Base-by-base conservation (phyloP, 495 filamentous ascomycete species). In the Aspergillus homomorphus region DNA sequence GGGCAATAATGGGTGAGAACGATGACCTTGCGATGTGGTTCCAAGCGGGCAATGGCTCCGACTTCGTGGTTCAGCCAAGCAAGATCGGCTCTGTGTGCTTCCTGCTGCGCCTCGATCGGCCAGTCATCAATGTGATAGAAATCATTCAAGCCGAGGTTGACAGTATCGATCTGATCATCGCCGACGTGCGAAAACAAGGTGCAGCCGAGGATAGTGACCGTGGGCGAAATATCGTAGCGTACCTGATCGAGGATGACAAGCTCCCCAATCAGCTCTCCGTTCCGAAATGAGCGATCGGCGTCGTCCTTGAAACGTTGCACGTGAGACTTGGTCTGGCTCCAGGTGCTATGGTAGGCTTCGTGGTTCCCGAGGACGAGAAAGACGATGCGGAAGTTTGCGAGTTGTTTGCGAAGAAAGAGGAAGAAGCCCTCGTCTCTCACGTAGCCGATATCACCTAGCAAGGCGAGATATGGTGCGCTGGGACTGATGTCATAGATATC, bases 311-410 rank as follows among this genome's bases (percentile, higher is more conserved):
- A 59, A 22, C 24, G n/a, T 26, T 49, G 42, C 41, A 64, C 30
- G 7, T 54, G 62, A 12, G 54, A 59, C 66, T 73, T 80, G 43
- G 28, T 68, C 15, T 71, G 70, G 28, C 30, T 15, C 62, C 62
- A 64, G 43, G 45, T 64, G 51, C 52, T 64, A 33, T 77, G 56
- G 53, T 75, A 82, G 1, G 76, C 51, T 58, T 84, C 78, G 54
- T 84, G 80, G 61, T 83, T 84, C 0, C 79, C 80, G 6, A 74
- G 67, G 1, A 84, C 64, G 42, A 77, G 64, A 42, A 82, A 74
- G 6, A 83, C 75, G 6, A 68, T 43, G 8, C 54, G 60, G 61
- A 79, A 81, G 12, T 63, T 56, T 2, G 24, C 3, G 1, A 84
- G 63, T 51, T 79, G 77, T 18, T 42, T 64, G 4, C 43, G 70